Base-by-base conservation (phyloP, 1,139 yeast species). In the Taphrina sp. region DNA sequence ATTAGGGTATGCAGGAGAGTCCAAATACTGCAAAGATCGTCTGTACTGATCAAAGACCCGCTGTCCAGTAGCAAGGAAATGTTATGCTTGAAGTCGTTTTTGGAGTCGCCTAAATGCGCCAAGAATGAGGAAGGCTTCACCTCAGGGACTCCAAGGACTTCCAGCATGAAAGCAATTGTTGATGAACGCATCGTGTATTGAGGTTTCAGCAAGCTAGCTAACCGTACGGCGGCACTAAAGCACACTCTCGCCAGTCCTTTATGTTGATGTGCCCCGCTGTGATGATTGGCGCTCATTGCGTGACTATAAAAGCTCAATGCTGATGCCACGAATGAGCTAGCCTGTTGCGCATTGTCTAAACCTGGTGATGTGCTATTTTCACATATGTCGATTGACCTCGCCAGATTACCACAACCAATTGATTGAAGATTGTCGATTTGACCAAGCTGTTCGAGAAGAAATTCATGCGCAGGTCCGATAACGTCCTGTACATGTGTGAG, bases 1-100 rank as follows among this genome's bases (percentile, higher is more conserved):
- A 88, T 73, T 60, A 92, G 79, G 43, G 86, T 73, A 51, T 86
- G 85, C 0, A 95, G 77, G 28, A 90, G 71, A 0, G 97, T 95
- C 70, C 92, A 96, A 58, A 83, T 80, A 5, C 87, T 82, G 61
- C 78, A 80, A 76, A 86, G 76, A 3, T 87, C 83, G 0, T 89
- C 76, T n/a, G 92, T 77, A 59, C 90, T 79, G 62, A 88, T 85
- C 57, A 78, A 80, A 64, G 85, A 85, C 17, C 86, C 71, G 3
- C 79, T 73, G 23, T 80, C 77, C 58, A 83, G 77, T 39, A 84
- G 72, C 14, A 69, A 70, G 59, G 77, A 78, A 56, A 79, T 79
- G 62, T 81, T 85, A 60, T 83, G 74, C 1, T 79, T 73, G 62
- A 79, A 80, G 31, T 78, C 77, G 61, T 88, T 72, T 61, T 87